Evolutionary conservation across 2,329 filamentous ascomycete genomes (phyloP).

Genomic region (Clarireedia paspali): DNA sequence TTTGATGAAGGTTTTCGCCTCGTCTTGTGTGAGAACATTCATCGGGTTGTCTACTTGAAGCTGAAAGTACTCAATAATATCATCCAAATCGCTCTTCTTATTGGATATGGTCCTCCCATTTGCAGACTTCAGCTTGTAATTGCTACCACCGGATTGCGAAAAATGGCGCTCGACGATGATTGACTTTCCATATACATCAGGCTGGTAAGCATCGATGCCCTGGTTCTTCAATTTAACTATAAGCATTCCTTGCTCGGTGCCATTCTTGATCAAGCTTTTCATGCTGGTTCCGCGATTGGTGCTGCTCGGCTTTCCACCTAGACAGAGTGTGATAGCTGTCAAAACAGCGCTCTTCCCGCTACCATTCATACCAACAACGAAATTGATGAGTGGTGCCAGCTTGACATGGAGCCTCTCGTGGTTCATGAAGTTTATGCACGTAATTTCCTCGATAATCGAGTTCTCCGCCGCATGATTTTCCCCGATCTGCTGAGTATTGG

Average conservation of each 20-base stretch:
- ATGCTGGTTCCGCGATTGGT: constrained; percentile 89
- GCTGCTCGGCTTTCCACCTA: constrained; percentile 88
- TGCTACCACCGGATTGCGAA: constrained; percentile 54
- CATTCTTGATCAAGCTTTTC: constrained; percentile 87
- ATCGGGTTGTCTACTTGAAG: constrained; percentile 95
- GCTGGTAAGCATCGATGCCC: constrained; percentile 76
- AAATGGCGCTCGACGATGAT: constrained; percentile 93
- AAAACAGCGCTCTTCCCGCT: constrained; percentile 96
- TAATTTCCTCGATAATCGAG: constrained; percentile 81
- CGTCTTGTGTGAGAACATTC: constrained; percentile 92
- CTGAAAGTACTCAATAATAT: constrained; percentile 87
- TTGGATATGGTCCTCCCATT: constrained; percentile 65
- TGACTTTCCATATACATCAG: constrained; percentile 70
- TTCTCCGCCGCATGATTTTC: constrained; percentile 72
- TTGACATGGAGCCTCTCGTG: constrained; percentile 74
- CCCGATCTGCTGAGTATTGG: constrained; percentile 41
- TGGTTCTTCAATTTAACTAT: constrained; percentile 86
- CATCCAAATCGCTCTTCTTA: constrained; percentile 80
- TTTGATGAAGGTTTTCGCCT: constrained; percentile 87
- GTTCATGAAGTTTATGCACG: constrained; percentile 94
- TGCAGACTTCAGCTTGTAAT: constrained; percentile 79
- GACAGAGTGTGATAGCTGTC: constrained; percentile 84
- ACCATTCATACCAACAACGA: constrained; percentile 95
- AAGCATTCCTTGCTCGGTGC: constrained; percentile 67
- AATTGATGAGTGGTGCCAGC: constrained; percentile 93